Evolutionary conservation across 805 yeast genomes (phyloP).

Genomic region (Pichia scutulata): DNA sequence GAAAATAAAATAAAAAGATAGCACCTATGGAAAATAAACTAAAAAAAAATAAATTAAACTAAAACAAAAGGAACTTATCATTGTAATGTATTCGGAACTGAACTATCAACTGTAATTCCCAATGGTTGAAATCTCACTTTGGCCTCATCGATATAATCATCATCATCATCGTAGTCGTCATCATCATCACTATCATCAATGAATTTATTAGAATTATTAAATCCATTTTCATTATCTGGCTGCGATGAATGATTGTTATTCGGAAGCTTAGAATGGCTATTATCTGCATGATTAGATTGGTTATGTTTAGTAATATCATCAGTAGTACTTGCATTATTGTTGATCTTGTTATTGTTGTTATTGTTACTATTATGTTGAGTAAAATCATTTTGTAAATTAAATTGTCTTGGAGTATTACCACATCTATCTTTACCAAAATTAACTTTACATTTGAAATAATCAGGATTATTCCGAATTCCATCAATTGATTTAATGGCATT

Average conservation of each 20-base stretch:
- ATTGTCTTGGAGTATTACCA: slow-evolving; percentile 86
- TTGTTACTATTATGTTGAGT: background rate
- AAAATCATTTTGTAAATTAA: slow-evolving; percentile 19
- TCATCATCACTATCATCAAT: slow-evolving; percentile 12
- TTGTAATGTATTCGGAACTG: background rate
- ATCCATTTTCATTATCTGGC: background rate
- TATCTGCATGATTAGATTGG: background rate
- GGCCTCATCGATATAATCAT: slow-evolving; percentile 12
- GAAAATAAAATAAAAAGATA: too few relatives aligned
- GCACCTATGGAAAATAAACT: too few relatives aligned
- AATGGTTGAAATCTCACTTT: slow-evolving; percentile 13
- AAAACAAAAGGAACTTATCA: too few relatives aligned
- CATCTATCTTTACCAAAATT: slow-evolving; percentile 94
- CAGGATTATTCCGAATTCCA: slow-evolving; percentile 71
- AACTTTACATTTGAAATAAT: slow-evolving; percentile 65
- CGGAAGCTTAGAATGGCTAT: background rate
- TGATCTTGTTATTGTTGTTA: background rate
- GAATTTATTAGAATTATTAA: background rate
- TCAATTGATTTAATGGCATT: slow-evolving; percentile 90
- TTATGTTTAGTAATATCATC: background rate
- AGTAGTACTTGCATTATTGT: slow-evolving; percentile 4
- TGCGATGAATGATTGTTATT: background rate
- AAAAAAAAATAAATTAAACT: too few relatives aligned
- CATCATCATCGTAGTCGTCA: slow-evolving; percentile 11
- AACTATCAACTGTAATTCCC: slow-evolving; percentile 11